Conservation (phyloP, 805 yeast species). For the Torulaspora maleeae region DNA sequence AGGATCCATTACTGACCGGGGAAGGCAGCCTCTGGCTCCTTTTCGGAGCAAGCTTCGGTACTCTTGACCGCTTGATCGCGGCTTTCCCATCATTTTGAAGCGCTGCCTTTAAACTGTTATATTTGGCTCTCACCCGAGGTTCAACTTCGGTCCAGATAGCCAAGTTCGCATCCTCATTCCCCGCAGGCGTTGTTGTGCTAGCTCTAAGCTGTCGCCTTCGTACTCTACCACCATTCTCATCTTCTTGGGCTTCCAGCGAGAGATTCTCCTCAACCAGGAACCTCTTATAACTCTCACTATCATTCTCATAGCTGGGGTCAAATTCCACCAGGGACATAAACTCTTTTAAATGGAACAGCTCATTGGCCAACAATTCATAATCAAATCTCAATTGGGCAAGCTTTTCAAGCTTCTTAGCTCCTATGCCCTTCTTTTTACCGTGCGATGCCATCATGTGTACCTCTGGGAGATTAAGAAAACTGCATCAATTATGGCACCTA, state of each 20-base stretch:
- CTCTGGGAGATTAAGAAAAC: slow-evolving; percentile 7
- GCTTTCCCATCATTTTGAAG: slow-evolving; percentile 4
- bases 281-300: slow-evolving; percentile 36
- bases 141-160: slow-evolving; percentile 10
- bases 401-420: slow-evolving; percentile 7
- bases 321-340: slow-evolving; percentile 58
- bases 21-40: slow-evolving; percentile 1
- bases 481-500: slow-evolving; percentile 13
- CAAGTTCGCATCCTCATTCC: slow-evolving; percentile 5
- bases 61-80: background rate
- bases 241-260: slow-evolving; percentile 13
- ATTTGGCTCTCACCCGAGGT: slow-evolving; percentile 19
- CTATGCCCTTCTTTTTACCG: slow-evolving; percentile 9
- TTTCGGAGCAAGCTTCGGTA: background rate
- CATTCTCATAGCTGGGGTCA: slow-evolving; percentile 45
- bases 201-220: slow-evolving; percentile 19
- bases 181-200: slow-evolving; percentile 9
- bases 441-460: slow-evolving; percentile 12
- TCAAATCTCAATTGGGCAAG: slow-evolving; percentile 43
- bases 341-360: slow-evolving; percentile 58
- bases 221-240: slow-evolving; percentile 9
- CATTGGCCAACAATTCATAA: slow-evolving; percentile 50
- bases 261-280: slow-evolving; percentile 29
- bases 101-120: slow-evolving; percentile 11
- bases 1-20: background rate